Base-by-base conservation (phyloP, 192 early-diverging fungal species). In the Phlyctochytrium arcticum region DNA sequence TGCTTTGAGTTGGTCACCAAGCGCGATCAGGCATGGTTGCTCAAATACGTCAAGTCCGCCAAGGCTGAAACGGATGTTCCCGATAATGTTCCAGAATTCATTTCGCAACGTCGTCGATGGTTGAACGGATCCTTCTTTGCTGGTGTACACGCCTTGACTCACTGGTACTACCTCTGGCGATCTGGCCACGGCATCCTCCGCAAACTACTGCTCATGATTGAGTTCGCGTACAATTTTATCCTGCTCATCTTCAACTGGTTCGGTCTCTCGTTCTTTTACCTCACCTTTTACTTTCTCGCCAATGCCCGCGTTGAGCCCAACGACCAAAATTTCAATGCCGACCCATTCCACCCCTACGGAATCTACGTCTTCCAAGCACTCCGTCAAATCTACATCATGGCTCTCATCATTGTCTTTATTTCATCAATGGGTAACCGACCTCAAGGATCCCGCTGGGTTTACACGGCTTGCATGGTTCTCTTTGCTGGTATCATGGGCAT, bases 71-170 rank as follows among this genome's bases (percentile, higher is more conserved):
- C 95, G n/a, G 95, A 98, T 69, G 94, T 93, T 9, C 95, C 95
- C 1, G 90, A 92, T 73, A 83, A 67, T 21, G 78, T 95, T 31
- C 85, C 88, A 33, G 96, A 98, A 75, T 89, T 97, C 49, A 94
- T 98, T 53, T 94, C 92, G 32, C 96, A 98, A 80, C 86, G 96
- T 64, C 86, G 96, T 49, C 87, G 96, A 74, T 98, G 96, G 96
- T 85, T 81, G 57, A 96, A 96, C 75, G 95, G 95, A 37, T 92
- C 90, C 6, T 92, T 92, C 82, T 97, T 97, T 75, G 95, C 95
- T 3, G 85, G 85, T 31, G 82, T 97, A 49, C 92, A 95, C 78
- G 90, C 92, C 17, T 70, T 91, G 44, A 78, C 76, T 8, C 84
- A 95, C 74, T 92, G 83, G 76, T 80, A 78, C 69, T 79, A 83